These are phyloP conservation scores for Ophiostoma novo-ulmi DNA, from an alignment of 2,329 filamentous ascomycete genomes.

Conservation along the genomic window DNA sequence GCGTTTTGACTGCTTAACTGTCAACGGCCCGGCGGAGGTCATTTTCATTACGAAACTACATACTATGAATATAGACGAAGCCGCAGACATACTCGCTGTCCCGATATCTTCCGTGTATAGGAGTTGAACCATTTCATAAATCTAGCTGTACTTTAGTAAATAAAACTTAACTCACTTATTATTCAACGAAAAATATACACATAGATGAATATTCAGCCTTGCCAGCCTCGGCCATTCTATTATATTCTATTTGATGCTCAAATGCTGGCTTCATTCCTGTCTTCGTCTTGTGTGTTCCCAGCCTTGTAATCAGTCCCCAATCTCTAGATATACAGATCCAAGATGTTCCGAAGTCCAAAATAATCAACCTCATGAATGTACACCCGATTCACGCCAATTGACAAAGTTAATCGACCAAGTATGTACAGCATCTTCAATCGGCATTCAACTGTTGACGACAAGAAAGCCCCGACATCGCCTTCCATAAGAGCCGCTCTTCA, in stretches of 20 bases:
- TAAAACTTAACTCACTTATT: background rate
- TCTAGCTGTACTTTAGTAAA: background rate
- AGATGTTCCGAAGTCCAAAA: background rate
- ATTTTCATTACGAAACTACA: constrained; percentile 1
- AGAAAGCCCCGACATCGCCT: constrained; percentile 4
- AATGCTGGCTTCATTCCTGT: no score
- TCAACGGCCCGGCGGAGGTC: background rate
- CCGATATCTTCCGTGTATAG: background rate
- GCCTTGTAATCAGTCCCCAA: background rate
- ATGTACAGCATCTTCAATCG: background rate
- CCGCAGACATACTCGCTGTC: background rate
- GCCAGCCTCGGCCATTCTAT: background rate
- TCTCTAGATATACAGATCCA: background rate
- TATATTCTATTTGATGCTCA: no score
- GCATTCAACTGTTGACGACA: background rate
- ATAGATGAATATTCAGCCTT: background rate
- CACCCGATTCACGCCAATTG: background rate
- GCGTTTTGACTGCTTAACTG: background rate
- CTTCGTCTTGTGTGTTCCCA: background rate
- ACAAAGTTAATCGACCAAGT: background rate
- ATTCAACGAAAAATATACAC: no score
- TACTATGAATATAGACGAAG: background rate
- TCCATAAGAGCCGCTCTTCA: background rate
- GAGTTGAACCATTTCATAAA: background rate
- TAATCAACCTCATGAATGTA: background rate